Conservation (phyloP, 2,329 filamentous ascomycete species). For the Daldinia eschscholtzii region DNA sequence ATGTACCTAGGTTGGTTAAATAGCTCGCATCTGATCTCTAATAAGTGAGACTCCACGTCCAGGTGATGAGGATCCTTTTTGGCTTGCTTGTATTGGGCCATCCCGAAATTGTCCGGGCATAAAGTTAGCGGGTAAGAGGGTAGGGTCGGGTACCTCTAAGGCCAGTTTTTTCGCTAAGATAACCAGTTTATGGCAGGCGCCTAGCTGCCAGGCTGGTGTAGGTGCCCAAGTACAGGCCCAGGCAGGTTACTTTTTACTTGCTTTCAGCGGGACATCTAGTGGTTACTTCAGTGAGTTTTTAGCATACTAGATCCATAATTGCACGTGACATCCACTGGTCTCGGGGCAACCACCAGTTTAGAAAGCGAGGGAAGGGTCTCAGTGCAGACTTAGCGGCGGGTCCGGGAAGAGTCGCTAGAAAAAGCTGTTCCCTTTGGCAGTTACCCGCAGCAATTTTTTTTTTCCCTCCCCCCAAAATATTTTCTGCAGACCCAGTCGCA, state of each 20-base stretch:
- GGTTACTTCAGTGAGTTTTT: conserved; percentile 27
- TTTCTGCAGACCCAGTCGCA: conserved; percentile 58
- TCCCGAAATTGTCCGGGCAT: conserved; percentile 46
- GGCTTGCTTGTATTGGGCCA: conserved; percentile 29
- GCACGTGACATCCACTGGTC: conserved; percentile 43
- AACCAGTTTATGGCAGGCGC: conserved; percentile 22
- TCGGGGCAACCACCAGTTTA: conserved; percentile 46
- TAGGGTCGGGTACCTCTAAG: neutral
- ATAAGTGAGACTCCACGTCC: conserved; percentile 11
- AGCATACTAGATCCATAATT: conserved; percentile 26
- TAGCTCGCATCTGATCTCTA: conserved; percentile 39
- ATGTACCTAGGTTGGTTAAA: conserved; percentile 25
- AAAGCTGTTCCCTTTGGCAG: conserved; percentile 60
- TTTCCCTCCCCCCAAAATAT: conserved; percentile 58
- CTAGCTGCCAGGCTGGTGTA: conserved; percentile 7
- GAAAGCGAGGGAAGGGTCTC: conserved; percentile 33
- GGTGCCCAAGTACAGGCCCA: neutral
- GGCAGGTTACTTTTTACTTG: conserved; percentile 10
- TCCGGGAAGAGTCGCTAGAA: conserved; percentile 68
- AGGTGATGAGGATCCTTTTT: conserved; percentile 24
- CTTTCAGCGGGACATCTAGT: conserved; percentile 7
- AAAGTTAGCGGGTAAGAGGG: conserved; percentile 10
- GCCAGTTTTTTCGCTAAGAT: conserved; percentile 13
- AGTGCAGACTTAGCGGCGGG: conserved; percentile 48
- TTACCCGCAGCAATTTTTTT: conserved; percentile 65